These are phyloP conservation scores for Areca catechu DNA, from an alignment of 176 grass and related monocot species.

Conservation along the genomic window DNA sequence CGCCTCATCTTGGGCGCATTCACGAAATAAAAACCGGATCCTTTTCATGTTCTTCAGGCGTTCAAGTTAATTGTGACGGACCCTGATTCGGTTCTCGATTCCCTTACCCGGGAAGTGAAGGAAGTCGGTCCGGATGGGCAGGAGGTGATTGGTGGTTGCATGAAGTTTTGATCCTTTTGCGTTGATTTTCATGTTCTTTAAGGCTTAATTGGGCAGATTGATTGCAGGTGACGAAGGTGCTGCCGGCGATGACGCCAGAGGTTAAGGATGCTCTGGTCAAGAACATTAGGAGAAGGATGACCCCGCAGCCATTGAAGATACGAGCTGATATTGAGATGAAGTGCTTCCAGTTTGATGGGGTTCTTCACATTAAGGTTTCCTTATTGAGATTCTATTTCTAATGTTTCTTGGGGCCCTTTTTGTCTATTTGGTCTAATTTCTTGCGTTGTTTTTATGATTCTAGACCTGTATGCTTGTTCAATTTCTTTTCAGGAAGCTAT, in stretches of 20 bases:
- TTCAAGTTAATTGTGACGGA: conserved; percentile 17
- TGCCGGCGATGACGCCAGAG: conserved; percentile 7
- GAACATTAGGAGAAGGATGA: conserved; percentile 26
- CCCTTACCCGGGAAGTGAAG: conserved; percentile 9
- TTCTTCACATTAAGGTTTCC: conserved; percentile 26
- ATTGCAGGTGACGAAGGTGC: conserved; percentile 7
- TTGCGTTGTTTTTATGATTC: background rate
- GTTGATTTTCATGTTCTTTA: background rate
- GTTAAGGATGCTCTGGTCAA: conserved; percentile 13
- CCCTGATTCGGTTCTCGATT: conserved; percentile 14
- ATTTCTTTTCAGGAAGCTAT: conserved; percentile 15
- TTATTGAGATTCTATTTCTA: background rate
- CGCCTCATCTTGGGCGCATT: too few species aligned
- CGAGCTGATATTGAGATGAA: conserved; percentile 30
- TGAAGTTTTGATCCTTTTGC: background rate
- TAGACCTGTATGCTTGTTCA: too few species aligned
- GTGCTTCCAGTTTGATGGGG: conserved; percentile 30
- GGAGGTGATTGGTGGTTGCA: background rate
- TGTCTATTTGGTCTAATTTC: background rate
- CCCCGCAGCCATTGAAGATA: conserved; percentile 26
- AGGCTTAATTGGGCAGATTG: background rate
- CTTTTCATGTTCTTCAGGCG: background rate
- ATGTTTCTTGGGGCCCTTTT: background rate
- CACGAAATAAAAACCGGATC: background rate
- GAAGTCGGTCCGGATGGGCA: conserved; percentile 17